Conservation (phyloP, 1,139 yeast genomes). For the Kluyveromyces sp. region DNA sequence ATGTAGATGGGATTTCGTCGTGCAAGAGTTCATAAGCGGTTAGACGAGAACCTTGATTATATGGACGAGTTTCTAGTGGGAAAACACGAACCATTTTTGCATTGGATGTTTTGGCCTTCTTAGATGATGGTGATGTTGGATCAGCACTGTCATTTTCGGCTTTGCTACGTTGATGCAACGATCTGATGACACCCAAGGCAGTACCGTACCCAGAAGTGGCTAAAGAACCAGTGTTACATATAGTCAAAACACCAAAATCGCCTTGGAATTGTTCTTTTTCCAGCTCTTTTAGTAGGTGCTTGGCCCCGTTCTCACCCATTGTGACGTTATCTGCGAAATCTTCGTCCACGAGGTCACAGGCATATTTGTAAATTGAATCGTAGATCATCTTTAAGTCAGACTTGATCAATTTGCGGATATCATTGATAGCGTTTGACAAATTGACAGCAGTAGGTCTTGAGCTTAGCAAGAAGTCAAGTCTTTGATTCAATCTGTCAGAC, state of each 20-base stretch:
- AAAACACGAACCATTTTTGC: constrained; percentile 59
- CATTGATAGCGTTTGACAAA: constrained; percentile 67
- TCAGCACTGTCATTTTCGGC: constrained; percentile 13
- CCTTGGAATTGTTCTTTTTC: constrained; percentile 46
- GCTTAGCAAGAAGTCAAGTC: constrained; percentile 58
- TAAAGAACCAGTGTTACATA: constrained; percentile 80
- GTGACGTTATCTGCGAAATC: constrained; percentile 69
- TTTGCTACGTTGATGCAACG: constrained; percentile 34
- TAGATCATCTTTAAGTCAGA: constrained; percentile 32
- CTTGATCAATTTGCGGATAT: constrained; percentile 40
- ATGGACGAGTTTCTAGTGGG: constrained; percentile 92
- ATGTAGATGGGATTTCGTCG: constrained; percentile 79
- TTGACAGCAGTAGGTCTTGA: constrained; percentile 97
- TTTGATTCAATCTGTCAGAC: constrained; percentile 31
- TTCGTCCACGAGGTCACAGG: constrained; percentile 56
- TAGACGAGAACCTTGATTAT: constrained; percentile 90
- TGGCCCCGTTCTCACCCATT: constrained; percentile 76
- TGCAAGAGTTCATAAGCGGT: constrained; percentile 86
- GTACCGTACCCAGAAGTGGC: constrained; percentile 98
- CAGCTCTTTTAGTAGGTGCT: constrained; percentile 49
- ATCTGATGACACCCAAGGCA: constrained; percentile 83
- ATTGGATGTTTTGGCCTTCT: constrained; percentile 14
- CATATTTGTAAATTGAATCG: constrained; percentile 39
- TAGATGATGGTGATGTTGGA: constrained; percentile 4
- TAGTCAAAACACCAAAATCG: constrained; percentile 74